Evolutionary conservation across 2,329 filamentous ascomycete genomes (phyloP).

Genomic region (Beauveria sp.): DNA sequence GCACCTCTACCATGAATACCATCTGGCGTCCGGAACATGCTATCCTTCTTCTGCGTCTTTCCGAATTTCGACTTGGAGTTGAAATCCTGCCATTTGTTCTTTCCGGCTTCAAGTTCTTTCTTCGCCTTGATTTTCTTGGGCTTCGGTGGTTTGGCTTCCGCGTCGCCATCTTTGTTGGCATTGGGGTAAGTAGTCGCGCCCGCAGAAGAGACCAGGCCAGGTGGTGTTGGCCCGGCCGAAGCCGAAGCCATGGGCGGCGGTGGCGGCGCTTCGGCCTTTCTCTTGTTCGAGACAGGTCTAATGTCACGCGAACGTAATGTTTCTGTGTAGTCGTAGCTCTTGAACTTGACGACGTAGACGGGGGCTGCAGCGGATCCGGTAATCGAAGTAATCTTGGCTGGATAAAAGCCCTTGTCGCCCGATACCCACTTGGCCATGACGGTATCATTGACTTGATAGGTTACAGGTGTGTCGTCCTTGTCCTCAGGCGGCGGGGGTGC

Average conservation of each 20-base stretch:
- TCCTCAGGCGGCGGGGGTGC: constrained; percentile 33
- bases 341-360: constrained; percentile 92
- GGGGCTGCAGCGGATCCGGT: constrained; percentile 87
- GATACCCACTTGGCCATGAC: constrained; percentile 87
- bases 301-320: constrained; percentile 78
- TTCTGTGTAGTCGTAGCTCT: constrained; percentile 80
- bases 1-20: constrained; percentile 78
- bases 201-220: constrained; percentile 43
- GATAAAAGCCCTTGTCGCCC: constrained; percentile 85
- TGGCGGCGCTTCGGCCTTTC: constrained; percentile 75
- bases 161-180: constrained; percentile 53
- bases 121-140: constrained; percentile 88
- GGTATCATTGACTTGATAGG: constrained; percentile 80
- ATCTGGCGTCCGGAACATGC: constrained; percentile 93
- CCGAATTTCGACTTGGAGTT: constrained; percentile 66
- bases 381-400: constrained; percentile 85
- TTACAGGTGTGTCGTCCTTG: constrained; percentile 45
- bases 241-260: constrained; percentile 26
- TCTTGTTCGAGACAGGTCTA: constrained; percentile 70
- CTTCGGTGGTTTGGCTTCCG: constrained; percentile 61
- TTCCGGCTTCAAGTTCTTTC: constrained; percentile 83
- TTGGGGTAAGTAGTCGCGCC: constrained; percentile 54
- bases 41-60: constrained; percentile 72
- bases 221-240: constrained; percentile 27
- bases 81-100: constrained; percentile 94